phyloP scores from a whole-genome alignment of 495 filamentous ascomycete genomes.

The Daldinia childiae region DNA sequence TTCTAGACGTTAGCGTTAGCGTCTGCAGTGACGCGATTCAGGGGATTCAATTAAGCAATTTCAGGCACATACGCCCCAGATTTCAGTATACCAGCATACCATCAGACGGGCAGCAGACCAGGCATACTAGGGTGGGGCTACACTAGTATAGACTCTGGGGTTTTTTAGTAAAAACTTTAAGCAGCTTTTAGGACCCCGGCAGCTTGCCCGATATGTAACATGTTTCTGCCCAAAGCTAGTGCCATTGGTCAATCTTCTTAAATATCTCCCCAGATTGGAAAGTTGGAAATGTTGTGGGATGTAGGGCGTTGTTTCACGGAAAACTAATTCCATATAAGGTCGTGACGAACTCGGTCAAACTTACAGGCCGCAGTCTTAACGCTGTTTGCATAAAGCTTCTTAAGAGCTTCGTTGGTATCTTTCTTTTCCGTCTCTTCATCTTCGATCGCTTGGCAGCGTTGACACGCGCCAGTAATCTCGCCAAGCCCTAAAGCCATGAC shows the following conservation, averaged over 20 bases:
- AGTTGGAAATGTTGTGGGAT: conserved; percentile 16
- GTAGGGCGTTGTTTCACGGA: neutral
- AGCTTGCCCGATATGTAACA: conserved; percentile 5
- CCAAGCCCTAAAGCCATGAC: conserved; percentile 39
- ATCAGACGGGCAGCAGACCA: too few species aligned
- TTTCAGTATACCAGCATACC: conserved; percentile 7
- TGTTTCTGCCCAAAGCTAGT: neutral
- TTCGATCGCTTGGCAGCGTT: conserved; percentile 40
- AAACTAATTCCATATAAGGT: neutral
- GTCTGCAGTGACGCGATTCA: conserved; percentile 19
- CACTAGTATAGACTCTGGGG: conserved; percentile 14
- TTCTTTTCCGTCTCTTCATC: conserved; percentile 37
- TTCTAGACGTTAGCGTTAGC: conserved; percentile 8
- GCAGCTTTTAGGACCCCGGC: neutral
- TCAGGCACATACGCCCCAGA: conserved; percentile 27
- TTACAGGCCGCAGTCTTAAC: conserved; percentile 14
- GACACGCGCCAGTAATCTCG: conserved; percentile 26
- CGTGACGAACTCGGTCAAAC: conserved; percentile 4
- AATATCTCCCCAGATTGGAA: conserved; percentile 24
- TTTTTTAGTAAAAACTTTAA: conserved; percentile 13
- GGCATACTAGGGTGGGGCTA: conserved; percentile 22
- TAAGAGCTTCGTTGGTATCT: conserved; percentile 11
- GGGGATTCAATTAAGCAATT: conserved; percentile 4
- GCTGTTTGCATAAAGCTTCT: neutral
- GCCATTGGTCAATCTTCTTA: conserved; percentile 34